Percentiles rank a stretch among this genome's conserved stretches.
These are phyloP conservation scores for Aspergillus egyptiacus DNA, from an alignment of 495 filamentous ascomycete species.

Conservation along the genomic window DNA sequence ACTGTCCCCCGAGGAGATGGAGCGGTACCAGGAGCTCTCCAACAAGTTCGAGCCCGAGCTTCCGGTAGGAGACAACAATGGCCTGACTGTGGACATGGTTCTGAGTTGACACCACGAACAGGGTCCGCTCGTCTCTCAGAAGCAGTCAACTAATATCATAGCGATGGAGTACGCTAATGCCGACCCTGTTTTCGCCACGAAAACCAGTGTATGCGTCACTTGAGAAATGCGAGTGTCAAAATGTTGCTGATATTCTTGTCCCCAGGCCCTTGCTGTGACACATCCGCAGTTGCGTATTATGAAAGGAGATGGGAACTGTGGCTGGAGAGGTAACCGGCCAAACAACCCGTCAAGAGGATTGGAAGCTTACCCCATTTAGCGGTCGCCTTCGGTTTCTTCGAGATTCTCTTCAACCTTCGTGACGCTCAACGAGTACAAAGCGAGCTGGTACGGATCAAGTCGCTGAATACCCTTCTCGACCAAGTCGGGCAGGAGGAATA, in stretches of 20 bases:
- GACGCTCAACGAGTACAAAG: conserved; percentile 57
- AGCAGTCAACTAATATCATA: conserved; percentile 69
- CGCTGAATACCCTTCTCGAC: conserved; percentile 63
- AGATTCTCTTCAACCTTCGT: conserved; percentile 63
- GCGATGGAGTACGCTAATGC: conserved; percentile 86
- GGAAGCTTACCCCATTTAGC: conserved; percentile 47
- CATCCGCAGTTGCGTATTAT: conserved; percentile 85
- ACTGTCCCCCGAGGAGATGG: conserved; percentile 46
- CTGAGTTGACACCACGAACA: conserved; percentile 8
- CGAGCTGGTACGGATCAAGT: conserved; percentile 66
- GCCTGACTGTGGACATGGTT: background rate
- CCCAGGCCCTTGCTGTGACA: conserved; percentile 70
- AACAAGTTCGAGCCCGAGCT: conserved; percentile 62
- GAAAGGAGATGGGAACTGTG: conserved; percentile 92
- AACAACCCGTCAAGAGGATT: background rate
- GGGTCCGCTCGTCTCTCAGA: conserved; percentile 78
- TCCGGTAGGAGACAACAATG: conserved; percentile 47
- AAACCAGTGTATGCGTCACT: conserved; percentile 68
- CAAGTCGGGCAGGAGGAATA: conserved; percentile 59
- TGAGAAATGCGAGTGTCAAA: background rate
- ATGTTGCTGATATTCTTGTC: conserved; percentile 17
- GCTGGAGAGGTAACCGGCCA: conserved; percentile 78
- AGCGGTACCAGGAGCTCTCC: conserved; percentile 49
- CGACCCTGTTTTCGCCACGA: conserved; percentile 75
- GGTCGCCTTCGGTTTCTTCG: conserved; percentile 88